phyloP scores from a whole-genome alignment of 2,329 filamentous ascomycete species.

The Fusarium fracticaudum region DNA sequence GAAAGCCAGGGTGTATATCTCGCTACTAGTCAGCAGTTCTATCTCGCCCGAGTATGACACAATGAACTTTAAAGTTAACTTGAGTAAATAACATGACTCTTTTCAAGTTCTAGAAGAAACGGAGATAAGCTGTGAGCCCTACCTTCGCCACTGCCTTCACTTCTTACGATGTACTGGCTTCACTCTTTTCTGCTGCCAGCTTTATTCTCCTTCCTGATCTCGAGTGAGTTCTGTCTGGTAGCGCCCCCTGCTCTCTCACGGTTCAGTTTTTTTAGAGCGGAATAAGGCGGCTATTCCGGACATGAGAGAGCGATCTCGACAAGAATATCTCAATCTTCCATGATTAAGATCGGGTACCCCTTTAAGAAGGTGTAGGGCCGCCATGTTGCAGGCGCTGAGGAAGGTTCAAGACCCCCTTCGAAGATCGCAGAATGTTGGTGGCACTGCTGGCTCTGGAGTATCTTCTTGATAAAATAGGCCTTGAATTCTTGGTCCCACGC shows the following conservation, averaged over 20 bases:
- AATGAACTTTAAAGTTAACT: neutral
- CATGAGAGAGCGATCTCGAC: rapidly evolving
- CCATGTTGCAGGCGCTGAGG: neutral
- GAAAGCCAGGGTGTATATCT: neutral
- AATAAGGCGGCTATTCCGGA: neutral
- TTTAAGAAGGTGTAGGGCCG: neutral
- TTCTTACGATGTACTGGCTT: neutral
- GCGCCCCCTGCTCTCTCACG: neutral
- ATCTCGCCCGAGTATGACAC: too few relatives aligned
- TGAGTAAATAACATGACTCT: neutral
- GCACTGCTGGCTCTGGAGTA: neutral
- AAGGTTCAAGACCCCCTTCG: rapidly evolving
- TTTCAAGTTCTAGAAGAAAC: neutral
- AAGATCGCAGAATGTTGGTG: neutral
- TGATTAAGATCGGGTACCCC: rapidly evolving
- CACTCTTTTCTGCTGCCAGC: neutral
- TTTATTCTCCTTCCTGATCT: neutral
- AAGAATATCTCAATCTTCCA: neutral
- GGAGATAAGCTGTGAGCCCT: rapidly evolving
- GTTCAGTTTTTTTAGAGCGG: neutral
- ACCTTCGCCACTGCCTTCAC: rapidly evolving
- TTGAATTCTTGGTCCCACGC: rapidly evolving
- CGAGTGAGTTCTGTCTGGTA: neutral
- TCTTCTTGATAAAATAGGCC: neutral
- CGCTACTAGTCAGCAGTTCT: rapidly evolving